Conservation (phyloP, 768 basidiomycete species). For the Erythrobasidium yunnanense region DNA sequence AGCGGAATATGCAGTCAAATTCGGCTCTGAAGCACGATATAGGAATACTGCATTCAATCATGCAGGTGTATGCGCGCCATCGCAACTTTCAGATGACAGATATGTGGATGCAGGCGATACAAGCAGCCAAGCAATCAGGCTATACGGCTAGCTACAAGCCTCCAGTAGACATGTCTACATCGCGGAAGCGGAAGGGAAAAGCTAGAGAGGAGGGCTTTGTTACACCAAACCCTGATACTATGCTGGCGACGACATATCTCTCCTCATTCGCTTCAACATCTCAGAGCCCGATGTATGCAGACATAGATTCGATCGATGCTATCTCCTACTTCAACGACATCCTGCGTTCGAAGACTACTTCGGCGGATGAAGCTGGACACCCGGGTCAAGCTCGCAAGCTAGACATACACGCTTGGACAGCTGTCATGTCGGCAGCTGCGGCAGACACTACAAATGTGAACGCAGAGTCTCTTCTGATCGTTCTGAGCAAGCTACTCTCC, state of each 20-base stretch:
- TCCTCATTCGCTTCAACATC: neutral
- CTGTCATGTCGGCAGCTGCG: neutral
- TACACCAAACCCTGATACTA: neutral
- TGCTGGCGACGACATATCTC: neutral
- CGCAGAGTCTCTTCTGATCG: neutral
- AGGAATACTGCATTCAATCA: slow-evolving; percentile 6
- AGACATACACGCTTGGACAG: slow-evolving; percentile 14
- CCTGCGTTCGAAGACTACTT: neutral
- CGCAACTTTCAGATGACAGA: neutral
- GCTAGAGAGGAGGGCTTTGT: neutral
- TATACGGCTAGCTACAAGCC: neutral
- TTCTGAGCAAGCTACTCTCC: neutral
- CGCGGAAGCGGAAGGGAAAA: neutral
- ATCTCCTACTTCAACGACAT: slow-evolving; percentile 4
- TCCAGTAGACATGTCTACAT: neutral
- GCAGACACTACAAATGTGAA: neutral
- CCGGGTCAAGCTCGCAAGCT: no score
- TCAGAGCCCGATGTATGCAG: neutral
- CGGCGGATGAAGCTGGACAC: neutral
- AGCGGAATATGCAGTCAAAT: neutral
- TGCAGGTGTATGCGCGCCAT: neutral
- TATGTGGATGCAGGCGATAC: neutral
- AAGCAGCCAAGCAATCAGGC: neutral
- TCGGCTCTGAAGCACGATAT: neutral
- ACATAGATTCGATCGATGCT: neutral